These are phyloP conservation scores for Heterobasidion occidentale DNA, from an alignment of 1,284 basidiomycete species.

Conservation along the genomic window DNA sequence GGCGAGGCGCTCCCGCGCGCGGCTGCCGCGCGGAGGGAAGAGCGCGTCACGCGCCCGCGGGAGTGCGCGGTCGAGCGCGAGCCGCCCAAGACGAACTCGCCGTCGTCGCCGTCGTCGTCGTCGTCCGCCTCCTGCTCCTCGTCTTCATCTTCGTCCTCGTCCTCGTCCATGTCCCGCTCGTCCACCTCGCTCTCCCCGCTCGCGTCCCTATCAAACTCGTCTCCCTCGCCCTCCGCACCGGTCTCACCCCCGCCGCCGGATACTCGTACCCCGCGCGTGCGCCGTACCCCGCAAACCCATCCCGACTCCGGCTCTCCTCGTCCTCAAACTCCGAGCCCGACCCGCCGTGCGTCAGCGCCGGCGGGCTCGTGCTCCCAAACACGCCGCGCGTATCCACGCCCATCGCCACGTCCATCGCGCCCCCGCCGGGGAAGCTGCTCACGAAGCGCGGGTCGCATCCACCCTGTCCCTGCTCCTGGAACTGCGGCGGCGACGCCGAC, in stretches of 20 bases:
- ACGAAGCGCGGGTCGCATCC: slow-evolving; percentile 17
- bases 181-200: slow-evolving; percentile 16
- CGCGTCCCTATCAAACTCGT: slow-evolving; percentile 8
- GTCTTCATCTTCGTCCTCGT: neutral
- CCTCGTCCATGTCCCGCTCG: slow-evolving; percentile 7
- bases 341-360: slow-evolving; percentile 9
- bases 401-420: neutral
- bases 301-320: slow-evolving; percentile 3
- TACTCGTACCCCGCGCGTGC: too few species aligned
- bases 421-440: slow-evolving; percentile 2
- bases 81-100: slow-evolving; percentile 23
- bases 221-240: slow-evolving; percentile 10
- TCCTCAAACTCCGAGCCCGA: too few species aligned
- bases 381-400: slow-evolving; percentile 6
- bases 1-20: slow-evolving; percentile 17
- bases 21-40: neutral
- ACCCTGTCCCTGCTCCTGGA: too few species aligned
- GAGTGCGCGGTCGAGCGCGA: slow-evolving; percentile 6
- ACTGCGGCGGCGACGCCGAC: slow-evolving; percentile 9
- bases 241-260: too few species aligned
- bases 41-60: slow-evolving; percentile 2
- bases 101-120: slow-evolving; percentile 16
- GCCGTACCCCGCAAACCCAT: too few species aligned
- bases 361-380: slow-evolving; percentile 15
- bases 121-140: too few species aligned